Evolutionary conservation across 2,329 filamentous ascomycete species (phyloP).

Genomic region (Penicillium sp.): DNA sequence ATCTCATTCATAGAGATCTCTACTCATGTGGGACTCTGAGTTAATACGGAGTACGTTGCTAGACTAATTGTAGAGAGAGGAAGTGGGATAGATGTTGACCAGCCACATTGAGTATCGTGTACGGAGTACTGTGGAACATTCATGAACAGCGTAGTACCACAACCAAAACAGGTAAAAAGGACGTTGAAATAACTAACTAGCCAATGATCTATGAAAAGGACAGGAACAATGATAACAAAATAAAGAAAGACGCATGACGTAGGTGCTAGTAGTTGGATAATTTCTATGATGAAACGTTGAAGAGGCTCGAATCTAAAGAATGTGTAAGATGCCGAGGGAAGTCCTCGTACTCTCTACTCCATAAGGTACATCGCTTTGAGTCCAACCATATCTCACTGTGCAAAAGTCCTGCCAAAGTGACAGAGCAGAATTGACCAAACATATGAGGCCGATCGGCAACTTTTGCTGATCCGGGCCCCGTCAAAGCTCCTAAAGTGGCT

Average conservation of each 20-base stretch:
- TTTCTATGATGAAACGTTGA: slow-evolving; percentile 15
- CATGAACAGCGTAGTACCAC: no score
- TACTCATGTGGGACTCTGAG: background rate
- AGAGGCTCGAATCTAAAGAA: slow-evolving; percentile 6
- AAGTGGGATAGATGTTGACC: no score
- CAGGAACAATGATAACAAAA: background rate
- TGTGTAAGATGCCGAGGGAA: background rate
- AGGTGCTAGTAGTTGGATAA: slow-evolving; percentile 4
- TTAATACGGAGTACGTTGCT: no score
- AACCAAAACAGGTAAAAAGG: background rate
- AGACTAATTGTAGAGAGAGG: no score
- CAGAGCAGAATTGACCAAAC: background rate
- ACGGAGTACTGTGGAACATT: no score
- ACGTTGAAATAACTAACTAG: background rate
- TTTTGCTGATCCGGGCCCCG: slow-evolving; percentile 16
- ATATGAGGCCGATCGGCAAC: slow-evolving; percentile 7
- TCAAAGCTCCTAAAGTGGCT: background rate
- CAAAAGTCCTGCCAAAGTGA: slow-evolving; percentile 1
- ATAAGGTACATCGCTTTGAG: no score
- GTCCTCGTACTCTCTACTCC: no score
- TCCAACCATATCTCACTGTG: no score
- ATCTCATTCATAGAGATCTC: background rate
- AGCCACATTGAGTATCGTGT: no score
- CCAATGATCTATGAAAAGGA: background rate
- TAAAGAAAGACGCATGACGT: background rate